Evolutionary conservation across 192 early-diverging fungal genomes (phyloP).

Genomic region (Umbelopsis vinacea): DNA sequence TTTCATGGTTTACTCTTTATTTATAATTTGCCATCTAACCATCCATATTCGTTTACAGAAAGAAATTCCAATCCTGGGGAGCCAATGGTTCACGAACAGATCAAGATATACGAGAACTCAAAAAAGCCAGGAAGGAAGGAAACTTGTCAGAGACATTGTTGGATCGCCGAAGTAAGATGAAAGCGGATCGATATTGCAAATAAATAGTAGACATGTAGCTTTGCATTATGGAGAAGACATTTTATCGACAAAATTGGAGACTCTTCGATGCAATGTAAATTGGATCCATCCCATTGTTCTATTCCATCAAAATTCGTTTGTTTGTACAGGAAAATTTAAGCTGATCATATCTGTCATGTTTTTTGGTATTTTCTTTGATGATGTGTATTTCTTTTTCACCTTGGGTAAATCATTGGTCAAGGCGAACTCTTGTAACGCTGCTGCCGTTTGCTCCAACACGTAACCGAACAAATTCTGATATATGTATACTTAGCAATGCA

Average conservation of each 20-base stretch:
- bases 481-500: not conserved
- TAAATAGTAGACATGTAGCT: conserved; percentile 35
- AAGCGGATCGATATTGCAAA: conserved; percentile 85
- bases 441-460: conserved; percentile 52
- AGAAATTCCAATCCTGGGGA: conserved; percentile 78
- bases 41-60: conserved; percentile 44
- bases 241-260: not conserved
- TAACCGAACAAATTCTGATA: conserved; percentile 56
- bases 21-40: not conserved
- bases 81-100: conserved; percentile 62
- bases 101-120: conserved; percentile 57
- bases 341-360: conserved; percentile 44
- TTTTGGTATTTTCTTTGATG: conserved; percentile 58
- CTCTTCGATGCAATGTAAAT: not conserved
- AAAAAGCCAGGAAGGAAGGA: conserved; percentile 72
- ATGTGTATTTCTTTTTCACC: conserved; percentile 61
- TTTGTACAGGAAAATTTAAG: conserved; percentile 42
- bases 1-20: not conserved
- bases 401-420: conserved; percentile 54
- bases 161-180: conserved; percentile 81
- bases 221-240: not conserved
- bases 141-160: conserved; percentile 74
- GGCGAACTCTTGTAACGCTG: conserved; percentile 59
- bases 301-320: not conserved
- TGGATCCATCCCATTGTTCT: not conserved